Conservation (phyloP, 192 early-diverging fungal species). For the Coemansia sp. region DNA sequence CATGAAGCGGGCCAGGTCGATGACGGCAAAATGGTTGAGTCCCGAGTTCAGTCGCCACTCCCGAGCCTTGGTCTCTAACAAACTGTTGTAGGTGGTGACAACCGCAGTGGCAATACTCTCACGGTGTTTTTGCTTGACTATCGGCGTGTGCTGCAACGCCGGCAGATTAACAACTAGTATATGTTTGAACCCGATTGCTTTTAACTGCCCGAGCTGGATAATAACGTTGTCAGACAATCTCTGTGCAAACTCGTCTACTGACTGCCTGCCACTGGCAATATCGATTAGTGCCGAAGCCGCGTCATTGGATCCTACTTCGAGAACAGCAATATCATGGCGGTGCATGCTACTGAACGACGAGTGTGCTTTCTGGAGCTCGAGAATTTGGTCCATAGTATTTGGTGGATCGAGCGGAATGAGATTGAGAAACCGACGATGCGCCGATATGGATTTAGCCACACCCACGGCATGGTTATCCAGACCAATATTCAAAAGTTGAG, state of each 20-base stretch:
- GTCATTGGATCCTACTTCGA: conserved; percentile 47
- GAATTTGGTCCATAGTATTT: conserved; percentile 33
- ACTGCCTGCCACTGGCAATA: conserved; percentile 8
- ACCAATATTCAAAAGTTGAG: conserved; percentile 15
- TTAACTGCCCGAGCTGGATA: conserved; percentile 27
- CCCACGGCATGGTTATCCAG: conserved; percentile 38
- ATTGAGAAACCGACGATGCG: conserved; percentile 13
- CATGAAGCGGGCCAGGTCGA: conserved; percentile 30
- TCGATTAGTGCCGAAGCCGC: conserved; percentile 26
- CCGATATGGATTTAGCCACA: conserved; percentile 20
- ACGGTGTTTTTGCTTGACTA: conserved; percentile 25
- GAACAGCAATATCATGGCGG: conserved; percentile 22
- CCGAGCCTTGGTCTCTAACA: conserved; percentile 19
- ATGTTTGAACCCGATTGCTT: conserved; percentile 25
- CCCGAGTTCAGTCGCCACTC: conserved; percentile 16
- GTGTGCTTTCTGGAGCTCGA: conserved; percentile 10
- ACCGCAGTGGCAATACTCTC: conserved; percentile 11
- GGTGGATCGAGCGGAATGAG: conserved; percentile 35
- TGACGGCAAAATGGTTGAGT: conserved; percentile 23
- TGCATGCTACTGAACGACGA: background rate
- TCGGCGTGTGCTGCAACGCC: conserved; percentile 33
- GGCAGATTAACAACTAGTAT: conserved; percentile 41
- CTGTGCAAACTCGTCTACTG: conserved; percentile 31
- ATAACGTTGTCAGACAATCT: conserved; percentile 29
- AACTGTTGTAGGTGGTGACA: conserved; percentile 30